Evolutionary conservation across 2,329 filamentous ascomycete genomes (phyloP).

Genomic region (Fusarium mangiferae): DNA sequence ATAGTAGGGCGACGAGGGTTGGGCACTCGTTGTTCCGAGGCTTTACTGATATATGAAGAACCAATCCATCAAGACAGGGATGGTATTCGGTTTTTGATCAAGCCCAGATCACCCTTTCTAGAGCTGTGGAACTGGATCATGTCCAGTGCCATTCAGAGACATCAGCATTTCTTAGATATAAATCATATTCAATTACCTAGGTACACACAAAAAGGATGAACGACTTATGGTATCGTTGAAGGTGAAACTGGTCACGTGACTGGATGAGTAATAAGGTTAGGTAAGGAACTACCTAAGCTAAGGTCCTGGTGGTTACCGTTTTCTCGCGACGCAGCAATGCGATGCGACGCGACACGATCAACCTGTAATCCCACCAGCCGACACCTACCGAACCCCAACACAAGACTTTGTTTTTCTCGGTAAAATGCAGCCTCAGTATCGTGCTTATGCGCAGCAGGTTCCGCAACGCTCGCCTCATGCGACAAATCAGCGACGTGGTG

Average conservation of each 20-base stretch:
- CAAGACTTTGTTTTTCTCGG: slow-evolving; percentile 3
- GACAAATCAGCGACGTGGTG: slow-evolving; percentile 61
- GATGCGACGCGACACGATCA: slow-evolving; percentile 45
- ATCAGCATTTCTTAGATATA: slow-evolving; percentile 4
- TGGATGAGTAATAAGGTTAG: neutral
- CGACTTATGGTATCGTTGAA: neutral
- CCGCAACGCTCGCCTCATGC: slow-evolving; percentile 61
- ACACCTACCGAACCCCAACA: slow-evolving; percentile 18
- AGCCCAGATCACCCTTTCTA: neutral
- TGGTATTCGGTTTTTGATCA: neutral
- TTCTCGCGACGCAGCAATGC: slow-evolving; percentile 26
- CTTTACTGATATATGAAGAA: neutral
- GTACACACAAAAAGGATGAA: neutral
- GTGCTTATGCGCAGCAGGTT: slow-evolving; percentile 61
- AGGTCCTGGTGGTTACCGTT: slow-evolving; percentile 10
- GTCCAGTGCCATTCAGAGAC: neutral
- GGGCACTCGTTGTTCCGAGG: neutral
- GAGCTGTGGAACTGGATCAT: neutral
- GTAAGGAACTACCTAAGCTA: neutral
- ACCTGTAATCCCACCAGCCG: slow-evolving; percentile 23
- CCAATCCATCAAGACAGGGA: neutral
- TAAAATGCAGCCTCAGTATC: slow-evolving; percentile 64
- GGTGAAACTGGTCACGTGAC: slow-evolving; percentile 35
- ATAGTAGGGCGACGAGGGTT: slow-evolving; percentile 8
- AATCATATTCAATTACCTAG: neutral